Percentiles rank a stretch among this genome's conserved stretches.
phyloP scores from a whole-genome alignment of 352 stramenopile genomes.

The Globisporangium carolinianum region DNA sequence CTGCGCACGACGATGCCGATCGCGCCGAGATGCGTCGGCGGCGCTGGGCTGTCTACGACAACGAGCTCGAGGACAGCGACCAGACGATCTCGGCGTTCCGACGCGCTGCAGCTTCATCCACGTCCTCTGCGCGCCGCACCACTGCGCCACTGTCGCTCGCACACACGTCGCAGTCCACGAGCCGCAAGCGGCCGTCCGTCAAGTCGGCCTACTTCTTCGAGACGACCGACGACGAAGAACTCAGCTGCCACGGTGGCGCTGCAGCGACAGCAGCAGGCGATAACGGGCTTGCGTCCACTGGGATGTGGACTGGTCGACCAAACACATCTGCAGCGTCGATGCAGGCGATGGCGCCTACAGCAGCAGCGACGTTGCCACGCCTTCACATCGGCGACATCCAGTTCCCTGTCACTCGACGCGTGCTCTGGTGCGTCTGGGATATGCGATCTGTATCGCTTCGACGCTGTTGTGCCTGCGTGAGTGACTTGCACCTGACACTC shows the following conservation, averaged over 20 bases:
- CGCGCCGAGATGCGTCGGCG: conserved; percentile 2
- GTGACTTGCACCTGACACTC: neutral
- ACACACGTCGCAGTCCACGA: neutral
- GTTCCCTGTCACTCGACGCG: conserved; percentile 56
- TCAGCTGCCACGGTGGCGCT: neutral
- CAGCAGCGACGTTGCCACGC: conserved; percentile 14
- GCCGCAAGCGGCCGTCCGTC: conserved; percentile 3
- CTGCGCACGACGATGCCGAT: neutral
- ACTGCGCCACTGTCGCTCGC: neutral
- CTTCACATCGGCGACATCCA: conserved; percentile 55
- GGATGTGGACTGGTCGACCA: neutral
- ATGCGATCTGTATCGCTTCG: neutral
- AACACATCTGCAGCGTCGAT: neutral
- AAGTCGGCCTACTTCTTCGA: conserved; percentile 68
- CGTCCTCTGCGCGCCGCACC: neutral
- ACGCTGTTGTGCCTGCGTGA: too few species aligned
- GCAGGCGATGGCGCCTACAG: conserved; percentile 1
- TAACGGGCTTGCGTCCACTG: neutral
- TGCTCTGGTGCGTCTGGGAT: conserved; percentile 44
- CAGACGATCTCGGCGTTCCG: conserved; percentile 38
- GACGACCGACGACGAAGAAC: conserved; percentile 62
- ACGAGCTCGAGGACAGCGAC: conserved; percentile 57
- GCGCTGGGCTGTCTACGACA: conserved; percentile 47
- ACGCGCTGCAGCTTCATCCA: conserved; percentile 5
- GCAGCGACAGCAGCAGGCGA: neutral